Conservation (phyloP, 2,329 filamentous ascomycete species). For the Sporothrix pseudoabietina region DNA sequence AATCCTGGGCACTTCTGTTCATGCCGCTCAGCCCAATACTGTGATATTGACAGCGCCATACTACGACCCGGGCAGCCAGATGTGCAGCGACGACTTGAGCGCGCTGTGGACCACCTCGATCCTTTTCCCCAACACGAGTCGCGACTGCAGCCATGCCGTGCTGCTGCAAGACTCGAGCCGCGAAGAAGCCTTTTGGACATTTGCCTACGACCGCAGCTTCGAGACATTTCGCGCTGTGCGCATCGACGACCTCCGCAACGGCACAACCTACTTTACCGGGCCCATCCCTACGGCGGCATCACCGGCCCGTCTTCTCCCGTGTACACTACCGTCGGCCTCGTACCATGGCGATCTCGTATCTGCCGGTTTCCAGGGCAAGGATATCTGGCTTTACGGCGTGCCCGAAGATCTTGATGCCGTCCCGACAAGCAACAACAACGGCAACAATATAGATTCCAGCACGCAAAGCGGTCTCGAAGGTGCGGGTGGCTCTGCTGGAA, state of each 20-base stretch:
- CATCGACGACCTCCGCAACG: conserved; percentile 72
- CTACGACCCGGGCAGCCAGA: conserved; percentile 69
- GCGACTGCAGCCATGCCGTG: conserved; percentile 75
- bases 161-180: conserved; percentile 63
- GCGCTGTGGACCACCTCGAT: conserved; percentile 85
- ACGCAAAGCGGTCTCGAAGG: conserved; percentile 10
- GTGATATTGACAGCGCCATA: conserved; percentile 80
- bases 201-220: conserved; percentile 75
- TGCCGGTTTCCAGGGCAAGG: conserved; percentile 70
- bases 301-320: conserved; percentile 64
- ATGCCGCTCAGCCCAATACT: conserved; percentile 66
- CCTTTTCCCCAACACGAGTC: conserved; percentile 77
- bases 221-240: conserved; percentile 77
- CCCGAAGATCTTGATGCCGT: conserved; percentile 70
- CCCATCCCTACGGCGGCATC: conserved; percentile 58
- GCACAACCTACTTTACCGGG: conserved; percentile 77
- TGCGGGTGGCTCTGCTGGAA: not conserved
- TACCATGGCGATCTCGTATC: conserved; percentile 70
- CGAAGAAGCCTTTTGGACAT: conserved; percentile 72
- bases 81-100: conserved; percentile 68
- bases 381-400: conserved; percentile 78
- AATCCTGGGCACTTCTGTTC: conserved; percentile 72
- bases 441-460: not conserved
- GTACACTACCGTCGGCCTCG: conserved; percentile 69
- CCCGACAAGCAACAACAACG: conserved; percentile 44